phyloP scores from a whole-genome alignment of 1,284 basidiomycete species.

The Ganoderma multipileum region DNA sequence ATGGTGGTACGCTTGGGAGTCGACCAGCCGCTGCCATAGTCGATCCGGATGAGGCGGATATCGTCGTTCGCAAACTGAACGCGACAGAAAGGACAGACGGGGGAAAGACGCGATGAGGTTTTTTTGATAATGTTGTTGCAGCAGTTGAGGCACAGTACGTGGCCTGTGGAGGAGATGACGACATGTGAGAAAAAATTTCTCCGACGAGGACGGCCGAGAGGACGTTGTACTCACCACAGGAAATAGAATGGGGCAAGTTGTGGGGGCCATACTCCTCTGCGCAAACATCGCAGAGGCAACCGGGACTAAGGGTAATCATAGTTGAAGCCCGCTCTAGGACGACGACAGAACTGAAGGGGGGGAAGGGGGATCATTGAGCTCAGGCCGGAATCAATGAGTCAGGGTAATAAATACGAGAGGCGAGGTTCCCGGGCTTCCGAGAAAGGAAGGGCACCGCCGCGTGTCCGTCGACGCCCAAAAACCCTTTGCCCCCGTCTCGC shows the following conservation, averaged over 20 bases:
- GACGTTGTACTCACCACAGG: slow-evolving; percentile 63
- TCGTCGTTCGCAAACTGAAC: slow-evolving; percentile 68
- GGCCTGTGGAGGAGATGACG: slow-evolving; percentile 53
- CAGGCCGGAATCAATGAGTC: slow-evolving; percentile 36
- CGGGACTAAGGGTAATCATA: slow-evolving; percentile 81
- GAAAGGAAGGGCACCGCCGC: slow-evolving; percentile 28
- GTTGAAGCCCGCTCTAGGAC: slow-evolving; percentile 37
- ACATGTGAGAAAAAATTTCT: slow-evolving; percentile 37
- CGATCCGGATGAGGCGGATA: slow-evolving; percentile 78
- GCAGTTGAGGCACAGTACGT: slow-evolving; percentile 77
- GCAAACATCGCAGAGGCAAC: slow-evolving; percentile 85
- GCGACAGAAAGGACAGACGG: slow-evolving; percentile 83
- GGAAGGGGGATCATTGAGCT: slow-evolving; percentile 40
- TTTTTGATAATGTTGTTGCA: slow-evolving; percentile 82
- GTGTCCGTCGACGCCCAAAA: slow-evolving; percentile 25
- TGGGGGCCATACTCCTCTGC: slow-evolving; percentile 81
- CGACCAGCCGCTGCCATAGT: slow-evolving; percentile 69
- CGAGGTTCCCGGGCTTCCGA: slow-evolving; percentile 32
- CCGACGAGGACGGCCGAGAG: slow-evolving; percentile 17
- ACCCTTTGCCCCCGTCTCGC: slow-evolving; percentile 28
- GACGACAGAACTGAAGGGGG: slow-evolving; percentile 38
- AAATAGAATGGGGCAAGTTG: slow-evolving; percentile 77
- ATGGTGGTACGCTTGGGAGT: slow-evolving; percentile 53
- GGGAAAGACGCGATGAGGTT: slow-evolving; percentile 66
- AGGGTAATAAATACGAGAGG: slow-evolving; percentile 39